Percentiles rank a stretch among this genome's conserved stretches.
phyloP scores from a whole-genome alignment of 1,284 basidiomycete genomes.

The Vanrija sp. region DNA sequence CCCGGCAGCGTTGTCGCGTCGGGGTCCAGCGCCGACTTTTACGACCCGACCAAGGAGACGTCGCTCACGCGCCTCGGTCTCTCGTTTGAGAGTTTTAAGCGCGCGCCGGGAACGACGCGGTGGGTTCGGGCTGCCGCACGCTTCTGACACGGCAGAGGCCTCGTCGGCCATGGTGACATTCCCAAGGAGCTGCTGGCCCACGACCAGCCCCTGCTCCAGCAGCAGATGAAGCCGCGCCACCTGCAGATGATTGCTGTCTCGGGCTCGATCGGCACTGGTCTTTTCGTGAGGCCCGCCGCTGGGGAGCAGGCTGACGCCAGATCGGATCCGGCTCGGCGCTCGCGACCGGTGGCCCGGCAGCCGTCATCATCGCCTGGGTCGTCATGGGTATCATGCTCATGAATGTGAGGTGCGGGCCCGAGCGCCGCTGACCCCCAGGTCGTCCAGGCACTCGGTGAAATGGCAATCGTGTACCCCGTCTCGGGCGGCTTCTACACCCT shows the following conservation, averaged over 20 bases:
- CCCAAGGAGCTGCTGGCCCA: constrained; percentile 27
- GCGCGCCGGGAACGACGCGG: constrained; percentile 48
- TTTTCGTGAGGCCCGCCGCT: constrained; percentile 28
- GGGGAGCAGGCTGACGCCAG: no score
- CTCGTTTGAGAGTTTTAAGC: constrained; percentile 48
- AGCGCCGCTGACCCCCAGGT: constrained; percentile 12
- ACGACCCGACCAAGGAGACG: constrained; percentile 48
- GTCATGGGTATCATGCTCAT: constrained; percentile 30
- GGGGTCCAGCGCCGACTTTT: constrained; percentile 19
- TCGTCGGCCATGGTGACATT: constrained; percentile 32
- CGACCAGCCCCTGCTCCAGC: constrained; percentile 46
- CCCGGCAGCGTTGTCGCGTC: no score
- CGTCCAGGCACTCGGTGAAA: constrained; percentile 50
- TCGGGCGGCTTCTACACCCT: constrained; percentile 52
- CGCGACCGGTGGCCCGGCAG: constrained; percentile 25
- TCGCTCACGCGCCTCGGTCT: constrained; percentile 46
- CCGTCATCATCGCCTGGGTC: constrained; percentile 48
- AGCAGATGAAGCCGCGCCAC: constrained; percentile 47
- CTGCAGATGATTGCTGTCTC: constrained; percentile 44
- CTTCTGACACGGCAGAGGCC: constrained; percentile 19
- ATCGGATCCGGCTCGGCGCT: constrained; percentile 3
- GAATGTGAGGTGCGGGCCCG: constrained; percentile 1
- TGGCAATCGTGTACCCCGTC: constrained; percentile 51
- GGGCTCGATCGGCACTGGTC: constrained; percentile 53
- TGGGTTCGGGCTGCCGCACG: constrained; percentile 11